Evolutionary conservation across 345 rosid genomes (phyloP), one percentile per base, ranked within the genome.

Genomic region (Melaleuca alternifolia): DNA sequence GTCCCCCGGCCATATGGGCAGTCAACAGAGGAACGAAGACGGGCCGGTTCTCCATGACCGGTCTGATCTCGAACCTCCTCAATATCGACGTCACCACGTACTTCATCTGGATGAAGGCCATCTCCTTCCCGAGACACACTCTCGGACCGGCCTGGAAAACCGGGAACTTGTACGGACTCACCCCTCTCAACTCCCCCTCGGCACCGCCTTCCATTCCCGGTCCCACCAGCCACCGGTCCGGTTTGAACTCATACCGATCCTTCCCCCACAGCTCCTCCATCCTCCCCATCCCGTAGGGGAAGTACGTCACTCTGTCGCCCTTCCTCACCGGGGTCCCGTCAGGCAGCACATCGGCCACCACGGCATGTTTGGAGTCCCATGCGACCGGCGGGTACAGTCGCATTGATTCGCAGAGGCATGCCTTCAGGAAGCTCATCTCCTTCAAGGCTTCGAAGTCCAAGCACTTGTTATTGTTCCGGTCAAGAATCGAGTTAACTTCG

Each of bases 281-380:
- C 89, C 99, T 92, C 84, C 99, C 98, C 99, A 94, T 94, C 26
- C 98, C 99, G 57, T 95, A 95, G 2, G 96, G 98, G 82, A 94
- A 94, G 86, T 93, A 96, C 5, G 98, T 96, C 20, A 96, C 99
- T 79, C 99, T 92, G 56, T 95, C 97, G 57, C 99, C 99, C 2
- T 94, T 93, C 85, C 83, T 90, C 50, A 96, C 94, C 0, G 10
- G 24, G 14, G 96, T 95, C 18, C 96, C 95, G 54, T 95, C 99
- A 0, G 98, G 96, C 88, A 96, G 88, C 54, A 89, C 8, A 85
- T 95, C 96, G 48, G 91, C 82, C 5, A 48, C 51, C 1, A 85
- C 20, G 33, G 97, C 93, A 59, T 92, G 92, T 90, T 95, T 96
- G 8, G 96, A 95, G 86, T 94, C 92, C 93, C 97, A 92, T 5